phyloP scores from a whole-genome alignment of 495 filamentous ascomycete genomes.

The Talaromyces ruber region DNA sequence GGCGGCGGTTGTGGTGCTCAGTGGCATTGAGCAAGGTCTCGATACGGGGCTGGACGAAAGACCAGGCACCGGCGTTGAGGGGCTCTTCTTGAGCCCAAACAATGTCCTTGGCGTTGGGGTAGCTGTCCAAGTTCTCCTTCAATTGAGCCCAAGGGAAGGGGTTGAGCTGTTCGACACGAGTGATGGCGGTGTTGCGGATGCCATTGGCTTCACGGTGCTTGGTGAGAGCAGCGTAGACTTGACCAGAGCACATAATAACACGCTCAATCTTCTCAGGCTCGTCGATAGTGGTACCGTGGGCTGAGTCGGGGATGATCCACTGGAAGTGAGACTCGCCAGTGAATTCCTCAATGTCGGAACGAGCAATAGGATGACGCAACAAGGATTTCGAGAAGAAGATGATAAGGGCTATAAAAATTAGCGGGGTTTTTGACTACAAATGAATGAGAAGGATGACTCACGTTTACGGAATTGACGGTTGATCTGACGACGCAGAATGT shows the following conservation, averaged over 20 bases:
- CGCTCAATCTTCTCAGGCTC: slow-evolving; percentile 83
- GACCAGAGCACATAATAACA: slow-evolving; percentile 88
- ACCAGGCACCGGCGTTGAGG: slow-evolving; percentile 93
- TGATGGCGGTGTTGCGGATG: slow-evolving; percentile 83
- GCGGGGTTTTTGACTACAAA: slow-evolving; percentile 10
- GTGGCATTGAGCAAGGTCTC: slow-evolving; percentile 93
- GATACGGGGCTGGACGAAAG: slow-evolving; percentile 87
- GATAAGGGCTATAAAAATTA: slow-evolving; percentile 63
- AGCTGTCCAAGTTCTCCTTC: slow-evolving; percentile 88
- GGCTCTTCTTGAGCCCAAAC: slow-evolving; percentile 97
- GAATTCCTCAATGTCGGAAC: slow-evolving; percentile 84
- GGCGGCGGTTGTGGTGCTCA: slow-evolving; percentile 80
- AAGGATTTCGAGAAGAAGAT: slow-evolving; percentile 97
- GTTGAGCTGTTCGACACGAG: slow-evolving; percentile 92
- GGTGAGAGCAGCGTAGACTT: slow-evolving; percentile 82
- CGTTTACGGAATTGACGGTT: slow-evolving; percentile 98
- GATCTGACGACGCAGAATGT: slow-evolving; percentile 93
- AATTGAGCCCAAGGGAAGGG: slow-evolving; percentile 98
- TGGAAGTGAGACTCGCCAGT: slow-evolving; percentile 85
- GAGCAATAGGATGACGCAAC: slow-evolving; percentile 83
- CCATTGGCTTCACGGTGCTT: slow-evolving; percentile 84
- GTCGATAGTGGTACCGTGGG: slow-evolving; percentile 66
- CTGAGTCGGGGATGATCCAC: slow-evolving; percentile 88
- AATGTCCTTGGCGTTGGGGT: slow-evolving; percentile 93
- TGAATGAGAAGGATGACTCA: slow-evolving; percentile 38